phyloP scores from a whole-genome alignment of 768 basidiomycete species.

The Boletus huronensis region DNA sequence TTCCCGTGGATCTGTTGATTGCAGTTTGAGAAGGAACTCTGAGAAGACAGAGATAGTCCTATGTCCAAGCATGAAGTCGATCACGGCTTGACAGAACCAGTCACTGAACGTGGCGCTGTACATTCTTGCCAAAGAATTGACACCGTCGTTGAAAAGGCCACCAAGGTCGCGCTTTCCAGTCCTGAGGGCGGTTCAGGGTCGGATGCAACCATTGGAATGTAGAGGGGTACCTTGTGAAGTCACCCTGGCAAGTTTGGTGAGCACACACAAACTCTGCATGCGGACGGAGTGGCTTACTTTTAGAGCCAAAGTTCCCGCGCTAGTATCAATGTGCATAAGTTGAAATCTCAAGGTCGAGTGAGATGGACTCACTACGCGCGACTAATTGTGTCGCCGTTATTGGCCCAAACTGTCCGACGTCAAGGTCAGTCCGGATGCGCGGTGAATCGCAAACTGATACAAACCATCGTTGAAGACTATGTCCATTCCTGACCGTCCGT shows the following conservation, averaged over 20 bases:
- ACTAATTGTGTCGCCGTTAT: constrained; percentile 95
- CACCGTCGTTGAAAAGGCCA: constrained; percentile 92
- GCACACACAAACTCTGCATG: neutral
- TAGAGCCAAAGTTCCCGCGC: constrained; percentile 92
- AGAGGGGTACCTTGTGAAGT: constrained; percentile 72
- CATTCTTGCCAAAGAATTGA: constrained; percentile 91
- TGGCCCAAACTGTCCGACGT: constrained; percentile 77
- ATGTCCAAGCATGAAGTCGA: constrained; percentile 88
- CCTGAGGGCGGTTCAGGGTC: constrained; percentile 37
- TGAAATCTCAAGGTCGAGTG: neutral
- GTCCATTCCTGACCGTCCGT: constrained; percentile 60
- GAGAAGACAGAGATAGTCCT: constrained; percentile 86
- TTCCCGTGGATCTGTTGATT: constrained; percentile 89
- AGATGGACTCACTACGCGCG: constrained; percentile 65
- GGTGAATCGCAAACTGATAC: constrained; percentile 3
- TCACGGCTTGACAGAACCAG: constrained; percentile 96
- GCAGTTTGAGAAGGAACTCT: constrained; percentile 85
- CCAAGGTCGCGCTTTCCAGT: constrained; percentile 94
- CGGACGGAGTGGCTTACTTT: constrained; percentile 54
- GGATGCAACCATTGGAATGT: neutral
- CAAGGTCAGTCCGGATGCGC: neutral
- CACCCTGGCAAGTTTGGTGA: constrained; percentile 49
- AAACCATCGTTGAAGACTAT: constrained; percentile 75
- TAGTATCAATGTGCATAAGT: constrained; percentile 32
- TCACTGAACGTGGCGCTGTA: constrained; percentile 89